phyloP scores from a whole-genome alignment of 1,139 yeast species.

The Hyphopichia khmerensis region DNA sequence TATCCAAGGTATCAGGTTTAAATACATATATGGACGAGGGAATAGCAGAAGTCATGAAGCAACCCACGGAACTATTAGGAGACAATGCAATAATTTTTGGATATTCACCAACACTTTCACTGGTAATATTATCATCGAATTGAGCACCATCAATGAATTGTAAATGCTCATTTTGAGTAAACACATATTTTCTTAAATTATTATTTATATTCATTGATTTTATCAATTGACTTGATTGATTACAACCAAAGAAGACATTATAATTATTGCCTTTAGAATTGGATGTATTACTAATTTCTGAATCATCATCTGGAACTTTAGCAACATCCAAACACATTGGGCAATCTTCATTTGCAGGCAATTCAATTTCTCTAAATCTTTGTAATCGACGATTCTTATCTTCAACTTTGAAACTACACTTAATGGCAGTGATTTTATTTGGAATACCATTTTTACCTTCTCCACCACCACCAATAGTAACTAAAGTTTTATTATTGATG shows the following conservation, averaged over 20 bases:
- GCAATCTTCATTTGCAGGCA: conserved; percentile 66
- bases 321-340: conserved; percentile 69
- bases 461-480: conserved; percentile 94
- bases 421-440: conserved; percentile 75
- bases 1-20: conserved; percentile 53
- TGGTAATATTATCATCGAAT: conserved; percentile 34
- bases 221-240: conserved; percentile 58
- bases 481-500: conserved; percentile 55
- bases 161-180: conserved; percentile 57
- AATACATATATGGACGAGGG: conserved; percentile 62
- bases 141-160: conserved; percentile 61
- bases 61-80: conserved; percentile 55
- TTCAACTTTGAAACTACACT: conserved; percentile 53
- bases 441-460: conserved; percentile 87
- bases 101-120: conserved; percentile 47
- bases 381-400: conserved; percentile 54
- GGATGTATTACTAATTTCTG: conserved; percentile 8
- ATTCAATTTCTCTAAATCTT: conserved; percentile 59
- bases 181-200: conserved; percentile 67
- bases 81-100: conserved; percentile 58
- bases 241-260: conserved; percentile 68
- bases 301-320: conserved; percentile 18
- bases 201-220: conserved; percentile 63
- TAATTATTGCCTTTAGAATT: conserved; percentile 29
- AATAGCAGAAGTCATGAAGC: conserved; percentile 58